These are phyloP conservation scores for Penicillium steckii DNA, from an alignment of 495 filamentous ascomycete genomes.

Conservation along the genomic window DNA sequence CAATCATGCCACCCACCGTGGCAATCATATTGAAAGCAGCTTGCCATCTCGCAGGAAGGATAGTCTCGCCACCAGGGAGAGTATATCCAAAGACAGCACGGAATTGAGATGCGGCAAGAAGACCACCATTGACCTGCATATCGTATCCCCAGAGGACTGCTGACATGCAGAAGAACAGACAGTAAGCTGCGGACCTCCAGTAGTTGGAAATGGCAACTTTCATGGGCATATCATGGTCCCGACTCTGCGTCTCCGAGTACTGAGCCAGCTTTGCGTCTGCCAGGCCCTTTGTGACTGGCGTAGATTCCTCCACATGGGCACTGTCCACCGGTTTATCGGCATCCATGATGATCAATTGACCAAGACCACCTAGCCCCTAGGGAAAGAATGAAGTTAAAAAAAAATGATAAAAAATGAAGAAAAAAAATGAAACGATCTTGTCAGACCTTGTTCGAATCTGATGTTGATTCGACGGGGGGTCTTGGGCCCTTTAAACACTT, in stretches of 20 bases:
- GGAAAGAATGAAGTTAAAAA: too few relatives aligned
- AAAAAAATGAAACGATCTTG: background rate
- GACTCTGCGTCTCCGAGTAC: background rate
- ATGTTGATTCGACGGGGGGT: background rate
- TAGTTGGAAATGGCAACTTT: constrained; percentile 1
- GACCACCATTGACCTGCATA: constrained; percentile 38
- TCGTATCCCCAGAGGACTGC: constrained; percentile 34
- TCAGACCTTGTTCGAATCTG: background rate
- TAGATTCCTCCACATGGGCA: constrained; percentile 8
- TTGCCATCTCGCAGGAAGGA: constrained; percentile 34
- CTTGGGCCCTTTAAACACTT: background rate
- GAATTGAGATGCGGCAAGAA: constrained; percentile 35
- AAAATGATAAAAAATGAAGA: background rate
- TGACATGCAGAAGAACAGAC: constrained; percentile 10
- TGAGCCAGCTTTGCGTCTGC: background rate
- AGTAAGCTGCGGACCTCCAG: constrained; percentile 1
- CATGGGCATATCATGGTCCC: constrained; percentile 1
- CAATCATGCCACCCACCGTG: constrained; percentile 31
- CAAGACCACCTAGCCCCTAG: background rate
- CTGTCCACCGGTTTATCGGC: constrained; percentile 2
- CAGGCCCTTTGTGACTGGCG: background rate
- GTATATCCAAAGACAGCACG: constrained; percentile 33
- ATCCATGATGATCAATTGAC: constrained; percentile 1
- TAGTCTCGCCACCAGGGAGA: constrained; percentile 23
- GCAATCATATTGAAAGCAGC: constrained; percentile 33